Percentiles rank a stretch among this genome's conserved stretches.
phyloP scores from a whole-genome alignment of 495 filamentous ascomycete species.

The Tuber microsphaerosporum region DNA sequence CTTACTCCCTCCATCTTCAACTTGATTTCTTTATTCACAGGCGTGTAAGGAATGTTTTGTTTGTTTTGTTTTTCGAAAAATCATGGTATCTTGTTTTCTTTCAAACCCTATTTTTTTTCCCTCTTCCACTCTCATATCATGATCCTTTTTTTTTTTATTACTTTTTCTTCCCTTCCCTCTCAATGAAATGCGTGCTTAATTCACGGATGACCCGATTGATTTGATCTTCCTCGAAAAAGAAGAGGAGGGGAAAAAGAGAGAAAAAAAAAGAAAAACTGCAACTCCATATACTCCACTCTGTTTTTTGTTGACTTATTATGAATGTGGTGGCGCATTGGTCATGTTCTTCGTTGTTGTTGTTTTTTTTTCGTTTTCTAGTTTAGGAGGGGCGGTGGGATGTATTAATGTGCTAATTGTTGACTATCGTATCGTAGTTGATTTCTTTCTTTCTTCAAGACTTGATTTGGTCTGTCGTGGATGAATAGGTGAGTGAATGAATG shows the following conservation, averaged over 20 bases:
- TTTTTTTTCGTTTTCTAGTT: background rate
- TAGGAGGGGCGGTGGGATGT: background rate
- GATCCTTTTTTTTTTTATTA: background rate
- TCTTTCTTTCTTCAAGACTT: background rate
- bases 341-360: too few relatives aligned
- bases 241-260: background rate
- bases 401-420: background rate
- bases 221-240: background rate
- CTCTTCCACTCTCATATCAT: background rate
- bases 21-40: background rate
- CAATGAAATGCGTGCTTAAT: background rate
- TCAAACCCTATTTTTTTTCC: background rate
- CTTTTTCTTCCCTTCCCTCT: too few relatives aligned
- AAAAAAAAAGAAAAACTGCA: background rate
- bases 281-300: background rate
- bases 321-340: background rate
- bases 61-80: background rate
- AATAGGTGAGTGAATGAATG: background rate
- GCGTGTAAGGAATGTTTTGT: background rate
- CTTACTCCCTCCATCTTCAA: background rate
- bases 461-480: background rate
- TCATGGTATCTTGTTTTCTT: background rate
- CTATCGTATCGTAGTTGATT: background rate
- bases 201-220: background rate
- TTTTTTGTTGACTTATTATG: background rate